Percentiles rank a stretch among this genome's conserved stretches.
Evolutionary conservation across 345 rosid species (phyloP).

Genomic region (Camelina laxa): DNA sequence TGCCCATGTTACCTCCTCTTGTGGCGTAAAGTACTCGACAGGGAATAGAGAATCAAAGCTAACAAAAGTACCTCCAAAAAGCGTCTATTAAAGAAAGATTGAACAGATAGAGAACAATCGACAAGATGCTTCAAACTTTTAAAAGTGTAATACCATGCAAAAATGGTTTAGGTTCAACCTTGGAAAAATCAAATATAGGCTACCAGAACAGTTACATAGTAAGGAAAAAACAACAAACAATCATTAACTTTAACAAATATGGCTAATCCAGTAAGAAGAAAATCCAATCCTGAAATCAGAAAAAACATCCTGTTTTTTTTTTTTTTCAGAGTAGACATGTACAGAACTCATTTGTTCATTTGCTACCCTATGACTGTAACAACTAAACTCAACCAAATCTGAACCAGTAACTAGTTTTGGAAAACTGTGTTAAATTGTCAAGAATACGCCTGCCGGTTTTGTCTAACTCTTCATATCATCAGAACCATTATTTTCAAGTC

Average conservation of each 20-base stretch:
- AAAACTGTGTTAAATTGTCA: constrained; percentile 38
- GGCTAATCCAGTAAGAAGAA: constrained; percentile 28
- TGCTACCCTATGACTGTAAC: constrained; percentile 41
- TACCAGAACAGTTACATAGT: constrained; percentile 13
- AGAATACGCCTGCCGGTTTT: constrained; percentile 35
- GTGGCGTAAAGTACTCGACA: constrained; percentile 2
- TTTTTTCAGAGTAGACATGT: constrained; percentile 33
- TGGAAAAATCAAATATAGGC: constrained; percentile 1
- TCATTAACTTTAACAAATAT: constrained; percentile 28
- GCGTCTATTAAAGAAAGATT: not conserved
- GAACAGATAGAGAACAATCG: not conserved
- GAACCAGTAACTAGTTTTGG: constrained; percentile 27
- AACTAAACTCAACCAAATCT: constrained; percentile 20
- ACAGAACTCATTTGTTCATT: constrained; percentile 39
- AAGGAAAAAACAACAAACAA: constrained; percentile 29
- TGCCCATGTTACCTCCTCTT: constrained; percentile 3
- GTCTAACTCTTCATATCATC: constrained; percentile 67
- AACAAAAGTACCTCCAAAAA: not conserved
- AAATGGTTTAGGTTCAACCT: constrained; percentile 15
- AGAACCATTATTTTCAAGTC: constrained; percentile 60
- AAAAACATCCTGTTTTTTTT: constrained; percentile 28
- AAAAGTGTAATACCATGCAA: constrained; percentile 13
- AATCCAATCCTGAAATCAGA: constrained; percentile 29
- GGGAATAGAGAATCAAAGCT: constrained; percentile 5
- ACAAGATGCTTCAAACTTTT: constrained; percentile 22